A percentile compares a stretch with the other conserved stretches of the same genome.
phyloP scores from a whole-genome alignment of 2,329 filamentous ascomycete species.

The Pyricularia pennisetigena region DNA sequence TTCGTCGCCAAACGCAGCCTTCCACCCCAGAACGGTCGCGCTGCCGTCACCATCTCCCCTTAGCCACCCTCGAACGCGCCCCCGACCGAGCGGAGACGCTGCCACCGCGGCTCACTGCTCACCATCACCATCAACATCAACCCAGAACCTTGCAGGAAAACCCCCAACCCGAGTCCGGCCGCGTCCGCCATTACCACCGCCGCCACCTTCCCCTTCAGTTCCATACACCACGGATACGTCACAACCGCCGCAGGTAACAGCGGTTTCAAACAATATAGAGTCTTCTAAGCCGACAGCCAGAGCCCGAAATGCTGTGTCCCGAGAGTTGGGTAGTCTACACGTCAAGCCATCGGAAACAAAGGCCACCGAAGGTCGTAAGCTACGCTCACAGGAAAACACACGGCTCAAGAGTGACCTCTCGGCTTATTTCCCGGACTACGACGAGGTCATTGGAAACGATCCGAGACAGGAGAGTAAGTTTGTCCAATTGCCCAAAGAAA shows the following conservation, averaged over 20 bases:
- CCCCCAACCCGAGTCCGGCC: conserved; percentile 10
- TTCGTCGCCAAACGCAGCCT: background rate
- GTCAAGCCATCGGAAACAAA: conserved; percentile 27
- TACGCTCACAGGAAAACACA: conserved; percentile 78
- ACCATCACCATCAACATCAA: background rate
- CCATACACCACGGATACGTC: conserved; percentile 10
- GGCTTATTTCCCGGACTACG: conserved; percentile 86
- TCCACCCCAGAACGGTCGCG: background rate
- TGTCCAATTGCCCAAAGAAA: background rate
- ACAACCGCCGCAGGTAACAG: background rate
- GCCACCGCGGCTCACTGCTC: background rate
- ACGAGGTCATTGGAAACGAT: conserved; percentile 84
- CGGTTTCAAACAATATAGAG: conserved; percentile 8
- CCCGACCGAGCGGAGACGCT: conserved; percentile 2
- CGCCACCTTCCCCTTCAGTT: conserved; percentile 10
- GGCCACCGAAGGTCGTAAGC: conserved; percentile 55
- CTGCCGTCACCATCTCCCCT: background rate
- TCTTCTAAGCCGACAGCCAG: conserved; percentile 46
- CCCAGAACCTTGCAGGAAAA: background rate
- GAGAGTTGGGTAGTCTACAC: conserved; percentile 49
- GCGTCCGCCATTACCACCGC: conserved; percentile 13
- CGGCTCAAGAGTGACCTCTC: conserved; percentile 87
- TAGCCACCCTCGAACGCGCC: background rate
- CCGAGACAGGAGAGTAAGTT: conserved; percentile 65
- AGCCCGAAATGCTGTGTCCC: conserved; percentile 50